Evolutionary conservation across 2,329 filamentous ascomycete species (phyloP).

Genomic region (Pseudophaeomoniella oleicola): DNA sequence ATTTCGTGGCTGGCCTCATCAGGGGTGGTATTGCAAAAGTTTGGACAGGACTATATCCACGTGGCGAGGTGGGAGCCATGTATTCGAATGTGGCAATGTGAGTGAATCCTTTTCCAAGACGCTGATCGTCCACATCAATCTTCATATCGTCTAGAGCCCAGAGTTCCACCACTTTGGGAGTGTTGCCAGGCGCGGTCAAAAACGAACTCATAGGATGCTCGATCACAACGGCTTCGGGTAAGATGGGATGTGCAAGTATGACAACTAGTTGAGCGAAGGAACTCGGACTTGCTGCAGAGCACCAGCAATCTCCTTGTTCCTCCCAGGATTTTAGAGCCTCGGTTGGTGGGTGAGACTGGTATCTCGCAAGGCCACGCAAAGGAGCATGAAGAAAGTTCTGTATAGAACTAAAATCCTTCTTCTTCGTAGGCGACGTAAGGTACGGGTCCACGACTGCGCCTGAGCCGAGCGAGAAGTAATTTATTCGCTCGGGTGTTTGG

Average conservation of each 20-base stretch:
- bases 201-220: constrained; percentile 54
- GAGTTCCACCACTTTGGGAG: constrained; percentile 55
- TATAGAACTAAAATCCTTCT: constrained; percentile 12
- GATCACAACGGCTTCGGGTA: constrained; percentile 55
- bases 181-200: constrained; percentile 44
- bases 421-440: constrained; percentile 44
- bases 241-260: constrained; percentile 30
- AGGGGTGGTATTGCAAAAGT: constrained; percentile 8
- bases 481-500: constrained; percentile 33
- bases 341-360: constrained; percentile 21
- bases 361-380: constrained; percentile 6
- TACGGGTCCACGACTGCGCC: constrained; percentile 50
- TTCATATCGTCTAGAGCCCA: constrained; percentile 33
- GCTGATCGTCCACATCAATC: not conserved
- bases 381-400: constrained; percentile 10
- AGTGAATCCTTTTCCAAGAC: not conserved
- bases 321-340: constrained; percentile 55
- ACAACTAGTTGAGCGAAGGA: constrained; percentile 27
- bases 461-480: constrained; percentile 54
- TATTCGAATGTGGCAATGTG: not conserved
- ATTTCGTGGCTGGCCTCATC: constrained; percentile 20
- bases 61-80: constrained; percentile 1
- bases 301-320: constrained; percentile 81
- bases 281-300: constrained; percentile 38
- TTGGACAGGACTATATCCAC: constrained; percentile 1